Conservation (phyloP, 768 basidiomycete species). For the Phaffia australis region DNA sequence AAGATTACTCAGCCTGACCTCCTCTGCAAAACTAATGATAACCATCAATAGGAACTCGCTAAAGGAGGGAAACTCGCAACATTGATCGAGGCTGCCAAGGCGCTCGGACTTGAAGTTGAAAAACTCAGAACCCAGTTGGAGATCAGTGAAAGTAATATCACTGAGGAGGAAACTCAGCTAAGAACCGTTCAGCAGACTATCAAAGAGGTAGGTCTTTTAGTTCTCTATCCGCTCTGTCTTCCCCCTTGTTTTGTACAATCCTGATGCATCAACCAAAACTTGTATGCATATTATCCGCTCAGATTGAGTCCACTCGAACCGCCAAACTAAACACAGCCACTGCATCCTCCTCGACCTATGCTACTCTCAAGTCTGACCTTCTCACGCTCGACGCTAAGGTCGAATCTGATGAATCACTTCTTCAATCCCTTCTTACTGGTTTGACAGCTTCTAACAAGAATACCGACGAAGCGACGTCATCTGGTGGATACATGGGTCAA, state of each 20-base stretch:
- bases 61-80: conserved; percentile 88
- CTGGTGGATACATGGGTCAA: conserved; percentile 94
- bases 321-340: conserved; percentile 55
- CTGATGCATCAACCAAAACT: neutral
- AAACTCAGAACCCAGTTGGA: conserved; percentile 78
- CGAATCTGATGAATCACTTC: conserved; percentile 71
- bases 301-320: conserved; percentile 53
- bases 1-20: neutral
- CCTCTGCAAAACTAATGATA: neutral
- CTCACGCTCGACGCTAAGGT: conserved; percentile 52
- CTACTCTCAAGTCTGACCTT: conserved; percentile 58
- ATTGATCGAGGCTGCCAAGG: conserved; percentile 66
- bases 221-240: neutral
- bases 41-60: conserved; percentile 55
- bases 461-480: conserved; percentile 49
- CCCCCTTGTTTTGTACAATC: neutral
- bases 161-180: conserved; percentile 62
- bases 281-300: neutral
- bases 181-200: conserved; percentile 48
- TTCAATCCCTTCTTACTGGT: conserved; percentile 88
- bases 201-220: conserved; percentile 48
- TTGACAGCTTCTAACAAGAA: conserved; percentile 55
- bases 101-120: conserved; percentile 64
- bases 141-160: conserved; percentile 60
- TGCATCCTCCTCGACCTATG: conserved; percentile 48